Evolutionary conservation across 495 filamentous ascomycete genomes (phyloP).

Genomic region (Lentithecium fluviatile): DNA sequence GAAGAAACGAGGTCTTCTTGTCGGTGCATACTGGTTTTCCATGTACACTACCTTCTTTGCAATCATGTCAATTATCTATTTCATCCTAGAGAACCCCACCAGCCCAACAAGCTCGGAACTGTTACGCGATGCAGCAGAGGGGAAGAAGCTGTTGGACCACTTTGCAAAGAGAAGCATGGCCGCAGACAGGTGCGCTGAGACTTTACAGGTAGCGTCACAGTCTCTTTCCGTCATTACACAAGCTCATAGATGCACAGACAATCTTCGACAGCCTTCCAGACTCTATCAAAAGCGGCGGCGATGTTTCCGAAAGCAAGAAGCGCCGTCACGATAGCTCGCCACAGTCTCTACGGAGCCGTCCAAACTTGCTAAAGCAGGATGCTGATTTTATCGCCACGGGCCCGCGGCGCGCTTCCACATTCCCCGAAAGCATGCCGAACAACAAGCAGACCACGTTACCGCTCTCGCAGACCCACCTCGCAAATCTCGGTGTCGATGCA

Average conservation of each 20-base stretch:
- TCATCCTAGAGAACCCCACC: conserved; percentile 84
- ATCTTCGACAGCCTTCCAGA: conserved; percentile 82
- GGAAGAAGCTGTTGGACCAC: conserved; percentile 73
- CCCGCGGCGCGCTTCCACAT: conserved; percentile 50
- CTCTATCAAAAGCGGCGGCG: conserved; percentile 54
- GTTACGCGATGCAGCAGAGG: conserved; percentile 77
- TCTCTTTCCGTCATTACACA: neutral
- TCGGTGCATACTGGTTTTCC: conserved; percentile 93
- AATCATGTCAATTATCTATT: conserved; percentile 86
- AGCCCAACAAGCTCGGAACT: conserved; percentile 73
- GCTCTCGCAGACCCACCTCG: conserved; percentile 24
- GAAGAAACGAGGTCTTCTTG: conserved; percentile 75
- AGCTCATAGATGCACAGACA: conserved; percentile 45
- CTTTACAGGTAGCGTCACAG: conserved; percentile 63
- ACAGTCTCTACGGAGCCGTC: conserved; percentile 17
- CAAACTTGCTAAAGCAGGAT: conserved; percentile 23
- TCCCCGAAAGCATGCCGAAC: conserved; percentile 44
- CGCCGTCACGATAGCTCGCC: conserved; percentile 28
- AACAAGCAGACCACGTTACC: conserved; percentile 15
- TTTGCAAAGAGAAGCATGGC: conserved; percentile 83
- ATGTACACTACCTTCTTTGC: conserved; percentile 97
- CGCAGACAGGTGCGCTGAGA: conserved; percentile 76
- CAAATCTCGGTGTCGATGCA: conserved; percentile 15
- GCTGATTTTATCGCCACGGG: conserved; percentile 18
- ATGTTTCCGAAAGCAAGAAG: conserved; percentile 30